These are phyloP conservation scores for Fusarium virguliforme DNA, from an alignment of 2,329 filamentous ascomycete species.

Conservation along the genomic window DNA sequence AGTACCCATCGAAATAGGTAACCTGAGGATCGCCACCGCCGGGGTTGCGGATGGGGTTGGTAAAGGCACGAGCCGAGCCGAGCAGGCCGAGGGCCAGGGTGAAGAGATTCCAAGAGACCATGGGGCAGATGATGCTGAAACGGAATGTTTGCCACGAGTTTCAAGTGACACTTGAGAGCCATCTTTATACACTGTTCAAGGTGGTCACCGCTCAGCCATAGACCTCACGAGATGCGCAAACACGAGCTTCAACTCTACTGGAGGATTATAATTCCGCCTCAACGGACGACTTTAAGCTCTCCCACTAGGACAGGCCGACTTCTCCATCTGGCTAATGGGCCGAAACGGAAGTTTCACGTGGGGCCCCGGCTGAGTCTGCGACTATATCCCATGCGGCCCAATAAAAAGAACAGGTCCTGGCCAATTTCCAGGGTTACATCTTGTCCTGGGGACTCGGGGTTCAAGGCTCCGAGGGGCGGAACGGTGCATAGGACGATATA, in stretches of 20 bases:
- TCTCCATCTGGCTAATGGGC: constrained; percentile 12
- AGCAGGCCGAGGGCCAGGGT: constrained; percentile 34
- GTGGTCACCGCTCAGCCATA: background rate
- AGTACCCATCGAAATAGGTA: constrained; percentile 67
- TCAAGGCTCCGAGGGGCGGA: constrained; percentile 10
- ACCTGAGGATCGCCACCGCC: constrained; percentile 70
- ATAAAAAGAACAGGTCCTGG: constrained; percentile 14
- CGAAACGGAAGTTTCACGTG: constrained; percentile 16
- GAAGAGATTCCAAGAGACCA: constrained; percentile 40
- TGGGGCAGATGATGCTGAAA: constrained; percentile 1
- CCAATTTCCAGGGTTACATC: constrained; percentile 22
- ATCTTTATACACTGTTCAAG: background rate
- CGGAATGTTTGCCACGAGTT: background rate
- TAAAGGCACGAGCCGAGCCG: constrained; percentile 56
- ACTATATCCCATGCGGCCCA: constrained; percentile 31
- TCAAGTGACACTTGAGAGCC: background rate
- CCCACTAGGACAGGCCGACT: background rate
- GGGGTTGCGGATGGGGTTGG: constrained; percentile 67
- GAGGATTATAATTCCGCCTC: constrained; percentile 19
- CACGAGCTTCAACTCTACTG: constrained; percentile 1
- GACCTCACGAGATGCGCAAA: background rate
- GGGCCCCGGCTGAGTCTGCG: background rate
- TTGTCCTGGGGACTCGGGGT: constrained; percentile 9
- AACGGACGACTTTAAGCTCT: constrained; percentile 16
- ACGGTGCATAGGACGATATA: constrained; percentile 9